Evolutionary conservation across 2,329 filamentous ascomycete genomes (phyloP), one percentile per base, ranked within the genome.

Genomic region (Exophiala oligosperma): DNA sequence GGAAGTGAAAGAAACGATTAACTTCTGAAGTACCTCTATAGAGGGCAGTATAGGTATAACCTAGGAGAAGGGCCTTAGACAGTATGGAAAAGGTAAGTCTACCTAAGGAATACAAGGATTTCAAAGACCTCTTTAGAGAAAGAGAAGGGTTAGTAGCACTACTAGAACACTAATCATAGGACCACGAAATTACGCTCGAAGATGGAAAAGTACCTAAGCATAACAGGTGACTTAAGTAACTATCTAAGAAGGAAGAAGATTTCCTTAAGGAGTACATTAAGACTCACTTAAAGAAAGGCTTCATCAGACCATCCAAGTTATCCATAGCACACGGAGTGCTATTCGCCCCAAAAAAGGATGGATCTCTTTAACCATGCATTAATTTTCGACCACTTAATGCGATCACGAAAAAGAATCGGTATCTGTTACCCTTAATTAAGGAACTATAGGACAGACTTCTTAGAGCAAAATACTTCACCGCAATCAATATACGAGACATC

Each of bases 381-480:
- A n/a, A 48, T 14, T 48, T 28, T 48, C 26, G 46, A 48, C 46
- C n/a, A 48, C 46, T 48, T 48, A 48, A 48, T 48, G 7, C 9
- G 8, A 48, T 48, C 28, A 48, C 9, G 1, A 48, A 17, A 48
- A 48, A 48, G 46, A 48, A 48, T 9, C 24, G 26, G 17, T 48
- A 48, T 32, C n/a, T 17, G n/a, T n/a, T 48, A 48, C 46, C 17
- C 11, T 17, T 12, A n/a, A 48, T 48, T n/a, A 29, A 48, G 14
- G 12, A 48, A 11, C 46, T 48, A 32, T 46, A 46, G 43, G 23
- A 46, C 24, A 17, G 43, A 46, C 23, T 46, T 37, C 35, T 37
- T 37, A 37, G 14, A 37, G 6, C 14, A 37, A 37, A 37, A 37
- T 37, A 37, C 35, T 37, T 37, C 14, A 37, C 35, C 14, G 14